Percentiles rank a stretch among this genome's conserved stretches.
phyloP scores from a whole-genome alignment of 1,284 basidiomycete species.

The Puccinia sorghi region DNA sequence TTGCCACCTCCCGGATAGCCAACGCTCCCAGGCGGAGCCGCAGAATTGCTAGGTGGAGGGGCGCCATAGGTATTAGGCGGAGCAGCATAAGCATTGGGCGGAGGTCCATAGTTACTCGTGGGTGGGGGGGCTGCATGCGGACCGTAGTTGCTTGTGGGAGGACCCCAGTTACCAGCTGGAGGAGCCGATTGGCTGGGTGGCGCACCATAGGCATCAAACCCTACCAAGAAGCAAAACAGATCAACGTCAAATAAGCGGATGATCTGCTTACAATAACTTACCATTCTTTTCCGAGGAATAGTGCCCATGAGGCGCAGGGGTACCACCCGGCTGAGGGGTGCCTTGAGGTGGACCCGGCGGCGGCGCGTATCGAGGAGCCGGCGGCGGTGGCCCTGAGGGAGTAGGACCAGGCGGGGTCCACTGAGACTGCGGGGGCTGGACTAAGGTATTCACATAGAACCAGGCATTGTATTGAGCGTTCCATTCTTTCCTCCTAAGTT shows the following conservation, averaged over 20 bases:
- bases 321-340: neutral
- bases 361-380: conserved; percentile 21
- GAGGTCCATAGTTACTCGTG: neutral
- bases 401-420: conserved; percentile 28
- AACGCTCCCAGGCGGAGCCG: neutral
- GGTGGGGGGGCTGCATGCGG: neutral
- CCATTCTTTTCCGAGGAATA: conserved; percentile 6
- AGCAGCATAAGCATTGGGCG: neutral
- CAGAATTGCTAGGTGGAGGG: neutral
- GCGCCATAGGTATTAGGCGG: conserved; percentile 8
- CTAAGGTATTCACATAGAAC: conserved; percentile 37
- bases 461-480: conserved; percentile 43
- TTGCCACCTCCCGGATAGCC: conserved; percentile 1
- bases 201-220: neutral
- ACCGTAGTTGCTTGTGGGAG: conserved; percentile 5
- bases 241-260: neutral
- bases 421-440: conserved; percentile 36
- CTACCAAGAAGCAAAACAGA: neutral
- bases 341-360: conserved; percentile 17
- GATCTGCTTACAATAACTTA: neutral
- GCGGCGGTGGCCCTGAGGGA: neutral
- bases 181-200: neutral
- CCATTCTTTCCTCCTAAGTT: conserved; percentile 37
- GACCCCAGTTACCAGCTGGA: conserved; percentile 1
- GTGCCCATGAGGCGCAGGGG: neutral